These are phyloP conservation scores for Steccherinum ochraceum DNA, from an alignment of 768 basidiomycete species.

Conservation along the genomic window DNA sequence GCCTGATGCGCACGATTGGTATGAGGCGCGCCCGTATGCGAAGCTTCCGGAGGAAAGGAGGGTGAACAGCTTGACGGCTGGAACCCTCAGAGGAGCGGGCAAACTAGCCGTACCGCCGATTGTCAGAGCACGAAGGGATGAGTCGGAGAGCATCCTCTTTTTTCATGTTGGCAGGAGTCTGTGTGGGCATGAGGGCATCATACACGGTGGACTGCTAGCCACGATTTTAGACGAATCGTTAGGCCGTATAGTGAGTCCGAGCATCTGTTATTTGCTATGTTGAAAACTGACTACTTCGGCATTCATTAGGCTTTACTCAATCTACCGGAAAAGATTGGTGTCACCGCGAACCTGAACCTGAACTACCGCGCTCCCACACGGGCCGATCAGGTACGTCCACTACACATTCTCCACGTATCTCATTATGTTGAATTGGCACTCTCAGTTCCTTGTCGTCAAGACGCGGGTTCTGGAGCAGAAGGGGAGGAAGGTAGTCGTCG, in stretches of 20 bases:
- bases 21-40: constrained; percentile 71
- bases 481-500: constrained; percentile 74
- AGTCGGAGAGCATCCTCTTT: constrained; percentile 63
- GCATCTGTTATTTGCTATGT: constrained; percentile 2
- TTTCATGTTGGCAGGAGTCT: constrained; percentile 81
- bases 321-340: constrained; percentile 84
- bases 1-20: constrained; percentile 56
- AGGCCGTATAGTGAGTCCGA: constrained; percentile 63
- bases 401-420: constrained; percentile 2
- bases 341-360: constrained; percentile 80
- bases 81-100: constrained; percentile 82
- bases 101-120: constrained; percentile 78
- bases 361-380: constrained; percentile 84
- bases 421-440: not conserved
- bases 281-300: not conserved
- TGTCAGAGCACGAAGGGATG: constrained; percentile 68
- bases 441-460: constrained; percentile 78
- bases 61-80: constrained; percentile 80
- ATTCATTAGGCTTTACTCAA: constrained; percentile 68
- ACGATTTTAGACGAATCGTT: constrained; percentile 86
- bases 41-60: constrained; percentile 64
- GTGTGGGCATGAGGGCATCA: constrained; percentile 91
- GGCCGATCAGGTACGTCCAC: constrained; percentile 68
- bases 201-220: constrained; percentile 90
- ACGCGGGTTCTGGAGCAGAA: constrained; percentile 58